phyloP scores from a whole-genome alignment of 345 rosid genomes.

The Raphanus raphanistrum region DNA sequence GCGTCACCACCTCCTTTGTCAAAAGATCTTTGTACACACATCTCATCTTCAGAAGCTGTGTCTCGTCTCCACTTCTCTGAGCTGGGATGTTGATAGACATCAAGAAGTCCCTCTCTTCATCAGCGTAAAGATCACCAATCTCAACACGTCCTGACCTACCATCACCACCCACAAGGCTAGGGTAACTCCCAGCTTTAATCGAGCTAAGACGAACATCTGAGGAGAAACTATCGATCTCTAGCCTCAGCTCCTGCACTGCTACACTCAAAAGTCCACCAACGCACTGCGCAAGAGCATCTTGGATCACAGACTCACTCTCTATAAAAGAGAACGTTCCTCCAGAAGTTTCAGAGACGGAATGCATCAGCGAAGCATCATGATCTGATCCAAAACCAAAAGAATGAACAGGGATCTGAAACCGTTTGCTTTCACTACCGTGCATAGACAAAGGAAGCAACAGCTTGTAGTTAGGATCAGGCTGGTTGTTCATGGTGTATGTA shows the following conservation, averaged over 20 bases:
- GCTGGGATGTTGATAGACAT: slow-evolving; percentile 72
- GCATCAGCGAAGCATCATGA: slow-evolving; percentile 92
- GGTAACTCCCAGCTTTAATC: slow-evolving; percentile 81
- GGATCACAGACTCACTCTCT: slow-evolving; percentile 84
- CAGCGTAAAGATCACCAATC: slow-evolving; percentile 92
- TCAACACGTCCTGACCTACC: slow-evolving; percentile 57
- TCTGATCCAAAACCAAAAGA: slow-evolving; percentile 92
- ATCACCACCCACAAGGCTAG: slow-evolving; percentile 47
- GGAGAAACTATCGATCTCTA: slow-evolving; percentile 57
- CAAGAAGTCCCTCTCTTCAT: slow-evolving; percentile 89
- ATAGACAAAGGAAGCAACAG: slow-evolving; percentile 66
- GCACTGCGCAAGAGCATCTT: slow-evolving; percentile 98
- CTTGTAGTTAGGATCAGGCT: slow-evolving; percentile 59
- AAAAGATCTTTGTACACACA: slow-evolving; percentile 80
- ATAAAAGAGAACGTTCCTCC: slow-evolving; percentile 97
- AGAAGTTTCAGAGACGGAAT: slow-evolving; percentile 81
- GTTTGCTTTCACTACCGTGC: slow-evolving; percentile 28
- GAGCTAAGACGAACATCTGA: slow-evolving; percentile 55
- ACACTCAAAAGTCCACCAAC: slow-evolving; percentile 97
- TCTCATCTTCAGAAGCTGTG: slow-evolving; percentile 65
- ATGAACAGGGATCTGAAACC: slow-evolving; percentile 85
- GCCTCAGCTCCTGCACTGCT: slow-evolving; percentile 81
- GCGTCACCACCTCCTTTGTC: slow-evolving; percentile 56
- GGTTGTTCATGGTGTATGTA: slow-evolving; percentile 64
- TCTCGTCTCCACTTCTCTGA: slow-evolving; percentile 46